Percentiles rank a stretch among this genome's conserved stretches.
Evolutionary conservation across 495 filamentous ascomycete genomes (phyloP).

Genomic region (Astrocystis sublimbata): DNA sequence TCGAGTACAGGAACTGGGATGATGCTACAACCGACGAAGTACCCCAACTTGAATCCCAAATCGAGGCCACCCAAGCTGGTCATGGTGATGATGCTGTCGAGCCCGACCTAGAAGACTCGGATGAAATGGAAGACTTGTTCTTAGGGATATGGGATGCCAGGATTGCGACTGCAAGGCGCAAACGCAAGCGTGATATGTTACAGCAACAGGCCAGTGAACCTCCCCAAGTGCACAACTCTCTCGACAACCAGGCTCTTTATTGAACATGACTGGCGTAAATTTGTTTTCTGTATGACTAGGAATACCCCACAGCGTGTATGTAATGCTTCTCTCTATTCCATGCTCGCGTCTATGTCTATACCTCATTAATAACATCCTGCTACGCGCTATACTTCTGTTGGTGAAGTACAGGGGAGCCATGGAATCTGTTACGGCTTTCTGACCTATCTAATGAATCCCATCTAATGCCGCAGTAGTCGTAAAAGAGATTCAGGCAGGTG

Average conservation of each 20-base stretch:
- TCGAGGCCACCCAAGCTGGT: not conserved
- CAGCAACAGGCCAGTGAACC: too few relatives aligned
- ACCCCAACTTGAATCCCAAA: conserved; percentile 21
- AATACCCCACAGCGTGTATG: conserved; percentile 1
- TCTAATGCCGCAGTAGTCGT: too few relatives aligned
- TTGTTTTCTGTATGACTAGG: not conserved
- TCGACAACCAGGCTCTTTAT: too few relatives aligned
- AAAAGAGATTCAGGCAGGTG: not conserved
- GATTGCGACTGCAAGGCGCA: conserved; percentile 58
- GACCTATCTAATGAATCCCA: not conserved
- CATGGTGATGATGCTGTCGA: conserved; percentile 46
- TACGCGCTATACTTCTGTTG: not conserved
- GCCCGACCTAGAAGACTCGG: conserved; percentile 90
- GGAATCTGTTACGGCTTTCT: too few relatives aligned
- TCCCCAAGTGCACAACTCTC: not conserved
- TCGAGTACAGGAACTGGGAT: conserved; percentile 69
- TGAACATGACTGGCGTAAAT: not conserved
- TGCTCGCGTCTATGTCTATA: not conserved
- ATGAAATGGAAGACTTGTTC: conserved; percentile 94
- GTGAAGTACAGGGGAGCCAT: not conserved
- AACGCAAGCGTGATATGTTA: too few relatives aligned
- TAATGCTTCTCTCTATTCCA: not conserved
- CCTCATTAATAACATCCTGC: not conserved
- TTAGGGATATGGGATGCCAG: conserved; percentile 79
- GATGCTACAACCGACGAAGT: conserved; percentile 36